Conservation (phyloP, 1,284 basidiomycete genomes). For the Trametes versicolor region DNA sequence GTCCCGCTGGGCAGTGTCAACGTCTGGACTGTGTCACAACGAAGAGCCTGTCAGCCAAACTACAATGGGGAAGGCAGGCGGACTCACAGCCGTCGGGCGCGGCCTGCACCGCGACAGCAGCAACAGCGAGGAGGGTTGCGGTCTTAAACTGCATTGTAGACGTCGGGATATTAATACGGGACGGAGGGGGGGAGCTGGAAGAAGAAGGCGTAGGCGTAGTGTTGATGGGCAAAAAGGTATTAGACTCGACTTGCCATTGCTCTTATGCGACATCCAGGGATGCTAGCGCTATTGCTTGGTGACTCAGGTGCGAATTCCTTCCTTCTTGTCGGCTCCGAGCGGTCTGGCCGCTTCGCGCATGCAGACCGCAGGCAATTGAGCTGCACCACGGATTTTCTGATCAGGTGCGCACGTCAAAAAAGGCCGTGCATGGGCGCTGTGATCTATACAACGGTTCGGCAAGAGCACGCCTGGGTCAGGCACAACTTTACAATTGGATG, state of each 20-base stretch:
- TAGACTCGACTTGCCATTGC: too few species aligned
- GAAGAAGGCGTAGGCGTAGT: neutral
- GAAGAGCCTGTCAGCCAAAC: neutral
- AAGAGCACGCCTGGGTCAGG: neutral
- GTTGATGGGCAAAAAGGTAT: neutral
- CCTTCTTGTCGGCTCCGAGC: neutral
- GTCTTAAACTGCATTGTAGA: slow-evolving; percentile 7
- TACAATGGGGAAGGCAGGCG: neutral
- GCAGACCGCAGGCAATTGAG: neutral
- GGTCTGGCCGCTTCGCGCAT: neutral
- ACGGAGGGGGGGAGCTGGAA: neutral
- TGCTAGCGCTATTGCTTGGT: neutral
- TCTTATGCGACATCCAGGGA: too few species aligned
- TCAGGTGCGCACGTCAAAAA: too few species aligned
- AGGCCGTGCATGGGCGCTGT: neutral
- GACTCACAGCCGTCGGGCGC: slow-evolving; percentile 19
- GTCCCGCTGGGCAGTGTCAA: slow-evolving; percentile 15
- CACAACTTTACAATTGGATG: neutral
- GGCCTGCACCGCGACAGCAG: slow-evolving; percentile 11
- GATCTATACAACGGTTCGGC: neutral
- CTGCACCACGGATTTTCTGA: too few species aligned
- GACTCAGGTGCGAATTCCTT: neutral
- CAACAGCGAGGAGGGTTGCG: slow-evolving; percentile 3
- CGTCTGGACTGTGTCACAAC: neutral
- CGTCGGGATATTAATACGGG: neutral